Evolutionary conservation across 2,329 filamentous ascomycete genomes (phyloP).

Genomic region (Aspergillus chevalieri): DNA sequence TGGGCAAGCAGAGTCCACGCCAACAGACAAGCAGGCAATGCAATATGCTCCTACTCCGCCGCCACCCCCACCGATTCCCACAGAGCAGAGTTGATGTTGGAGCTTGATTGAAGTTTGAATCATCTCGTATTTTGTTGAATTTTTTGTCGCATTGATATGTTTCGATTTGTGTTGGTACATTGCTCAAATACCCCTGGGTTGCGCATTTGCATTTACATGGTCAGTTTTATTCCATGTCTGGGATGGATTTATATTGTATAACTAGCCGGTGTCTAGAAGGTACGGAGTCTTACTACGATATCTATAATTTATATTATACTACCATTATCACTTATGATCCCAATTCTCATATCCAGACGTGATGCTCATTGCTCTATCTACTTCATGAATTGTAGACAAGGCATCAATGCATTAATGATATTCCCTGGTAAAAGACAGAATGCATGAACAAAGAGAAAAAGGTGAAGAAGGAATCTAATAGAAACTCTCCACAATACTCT

Average conservation of each 20-base stretch:
- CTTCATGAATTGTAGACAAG: too few species aligned
- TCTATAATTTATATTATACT: not conserved
- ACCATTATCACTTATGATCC: not conserved
- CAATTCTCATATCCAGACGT: too few species aligned
- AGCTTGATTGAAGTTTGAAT: too few species aligned
- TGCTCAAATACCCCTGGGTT: too few species aligned
- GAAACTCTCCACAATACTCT: conserved; percentile 98
- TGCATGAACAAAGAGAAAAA: conserved; percentile 2
- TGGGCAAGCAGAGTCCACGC: conserved; percentile 10
- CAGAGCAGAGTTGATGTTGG: conserved; percentile 10
- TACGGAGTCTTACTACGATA: not conserved
- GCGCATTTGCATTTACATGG: not conserved
- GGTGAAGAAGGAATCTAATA: conserved; percentile 56
- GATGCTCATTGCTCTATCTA: too few species aligned
- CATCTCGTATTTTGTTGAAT: not conserved
- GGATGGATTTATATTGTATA: not conserved
- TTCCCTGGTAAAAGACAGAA: not conserved
- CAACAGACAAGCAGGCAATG: conserved; percentile 13
- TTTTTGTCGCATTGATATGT: not conserved
- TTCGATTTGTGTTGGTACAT: not conserved
- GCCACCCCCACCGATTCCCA: conserved; percentile 27
- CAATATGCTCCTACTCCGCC: conserved; percentile 21
- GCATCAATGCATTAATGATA: not conserved
- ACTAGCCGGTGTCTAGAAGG: too few species aligned
- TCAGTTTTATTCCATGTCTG: not conserved